Conservation (phyloP, 345 rosid genomes). For the Eutrema japonicum region DNA sequence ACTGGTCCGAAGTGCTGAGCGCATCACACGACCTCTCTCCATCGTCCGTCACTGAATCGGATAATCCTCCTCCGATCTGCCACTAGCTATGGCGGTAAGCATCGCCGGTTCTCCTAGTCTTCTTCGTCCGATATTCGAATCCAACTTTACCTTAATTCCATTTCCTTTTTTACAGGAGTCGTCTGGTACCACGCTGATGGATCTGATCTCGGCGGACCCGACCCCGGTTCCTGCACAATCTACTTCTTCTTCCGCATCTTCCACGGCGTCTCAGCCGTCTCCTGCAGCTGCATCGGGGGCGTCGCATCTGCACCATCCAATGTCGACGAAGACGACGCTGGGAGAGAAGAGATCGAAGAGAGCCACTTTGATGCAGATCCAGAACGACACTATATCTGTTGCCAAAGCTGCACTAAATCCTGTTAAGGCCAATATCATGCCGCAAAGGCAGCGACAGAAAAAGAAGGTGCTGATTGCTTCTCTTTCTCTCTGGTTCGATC, state of each 20-base stretch:
- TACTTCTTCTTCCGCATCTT: constrained; percentile 48
- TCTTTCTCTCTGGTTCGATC: constrained; percentile 21
- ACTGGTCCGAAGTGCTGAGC: neutral
- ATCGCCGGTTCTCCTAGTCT: constrained; percentile 18
- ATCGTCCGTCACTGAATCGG: constrained; percentile 25
- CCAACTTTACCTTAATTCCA: constrained; percentile 1
- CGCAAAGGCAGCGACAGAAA: constrained; percentile 70
- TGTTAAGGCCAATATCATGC: constrained; percentile 71
- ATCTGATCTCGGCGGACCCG: constrained; percentile 96
- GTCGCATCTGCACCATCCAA: constrained; percentile 40
- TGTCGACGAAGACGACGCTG: constrained; percentile 57
- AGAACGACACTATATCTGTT: constrained; percentile 83
- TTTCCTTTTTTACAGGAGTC: constrained; percentile 58
- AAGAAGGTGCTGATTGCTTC: constrained; percentile 55
- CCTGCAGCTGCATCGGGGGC: constrained; percentile 38
- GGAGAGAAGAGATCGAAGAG: constrained; percentile 90
- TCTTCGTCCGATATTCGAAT: constrained; percentile 17
- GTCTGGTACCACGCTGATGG: constrained; percentile 93
- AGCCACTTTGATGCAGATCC: constrained; percentile 87
- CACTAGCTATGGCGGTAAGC: constrained; percentile 47
- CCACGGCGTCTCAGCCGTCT: constrained; percentile 39
- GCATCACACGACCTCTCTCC: constrained; percentile 24
- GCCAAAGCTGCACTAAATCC: constrained; percentile 86
- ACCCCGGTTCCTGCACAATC: constrained; percentile 50
- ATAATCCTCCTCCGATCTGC: constrained; percentile 35